phyloP scores from a whole-genome alignment of 2,329 filamentous ascomycete species.

The Sarocladiaceae sp. region DNA sequence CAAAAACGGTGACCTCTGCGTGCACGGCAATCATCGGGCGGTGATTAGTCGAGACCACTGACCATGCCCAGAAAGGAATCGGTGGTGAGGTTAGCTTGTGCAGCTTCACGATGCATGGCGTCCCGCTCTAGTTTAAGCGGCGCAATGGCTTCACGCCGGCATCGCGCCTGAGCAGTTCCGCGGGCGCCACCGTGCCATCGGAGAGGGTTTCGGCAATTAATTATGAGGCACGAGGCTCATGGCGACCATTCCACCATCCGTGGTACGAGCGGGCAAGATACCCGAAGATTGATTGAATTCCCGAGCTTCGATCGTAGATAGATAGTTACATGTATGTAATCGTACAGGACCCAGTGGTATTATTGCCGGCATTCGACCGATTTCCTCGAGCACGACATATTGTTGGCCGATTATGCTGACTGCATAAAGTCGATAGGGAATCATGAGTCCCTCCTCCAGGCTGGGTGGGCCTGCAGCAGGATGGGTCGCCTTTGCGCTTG shows the following conservation, averaged over 20 bases:
- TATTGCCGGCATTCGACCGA: not conserved
- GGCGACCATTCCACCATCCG: not conserved
- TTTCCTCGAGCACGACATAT: not conserved
- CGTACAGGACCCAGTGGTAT: constrained; percentile 2
- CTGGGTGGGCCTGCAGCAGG: constrained; percentile 41
- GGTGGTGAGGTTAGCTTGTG: not conserved
- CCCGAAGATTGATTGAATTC: constrained; percentile 2
- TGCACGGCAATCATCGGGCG: not conserved
- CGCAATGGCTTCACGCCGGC: too few species aligned
- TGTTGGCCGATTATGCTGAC: constrained; percentile 5
- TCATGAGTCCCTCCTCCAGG: constrained; percentile 25
- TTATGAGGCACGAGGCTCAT: not conserved
- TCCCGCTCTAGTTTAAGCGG: not conserved
- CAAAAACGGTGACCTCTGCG: not conserved
- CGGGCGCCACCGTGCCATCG: not conserved
- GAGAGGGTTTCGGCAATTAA: not conserved
- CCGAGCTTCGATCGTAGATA: constrained; percentile 1
- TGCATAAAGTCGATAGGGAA: not conserved
- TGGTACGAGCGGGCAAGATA: not conserved
- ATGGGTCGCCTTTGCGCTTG: constrained; percentile 68
- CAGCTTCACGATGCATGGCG: not conserved
- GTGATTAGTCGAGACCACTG: not conserved
- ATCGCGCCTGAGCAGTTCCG: too few species aligned
- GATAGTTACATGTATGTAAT: constrained; percentile 4
- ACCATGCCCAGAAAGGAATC: not conserved